Evolutionary conservation across 2,329 filamentous ascomycete species (phyloP).

Genomic region (Fusarium sp.): DNA sequence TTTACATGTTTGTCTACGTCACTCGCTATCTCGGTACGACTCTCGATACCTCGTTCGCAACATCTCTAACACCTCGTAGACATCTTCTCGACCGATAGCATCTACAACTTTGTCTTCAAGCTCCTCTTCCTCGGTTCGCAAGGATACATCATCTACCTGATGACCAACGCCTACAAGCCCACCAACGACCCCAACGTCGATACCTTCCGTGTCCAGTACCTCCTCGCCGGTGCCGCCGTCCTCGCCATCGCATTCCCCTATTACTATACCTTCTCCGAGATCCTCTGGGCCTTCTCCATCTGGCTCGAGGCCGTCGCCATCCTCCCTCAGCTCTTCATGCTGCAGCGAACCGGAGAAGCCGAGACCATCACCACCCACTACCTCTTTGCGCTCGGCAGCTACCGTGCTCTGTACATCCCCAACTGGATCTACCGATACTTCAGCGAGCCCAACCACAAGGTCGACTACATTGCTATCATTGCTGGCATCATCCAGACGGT

Average conservation of each 20-base stretch:
- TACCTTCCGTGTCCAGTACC: slow-evolving; percentile 96
- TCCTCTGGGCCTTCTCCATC: slow-evolving; percentile 97
- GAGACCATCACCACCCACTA: slow-evolving; percentile 99
- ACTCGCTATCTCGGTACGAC: slow-evolving; percentile 88
- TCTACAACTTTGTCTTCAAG: slow-evolving; percentile 97
- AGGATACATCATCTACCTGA: slow-evolving; percentile 95
- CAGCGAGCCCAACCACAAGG: slow-evolving; percentile 75
- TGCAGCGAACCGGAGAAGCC: slow-evolving; percentile 96
- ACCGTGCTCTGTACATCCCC: slow-evolving; percentile 95
- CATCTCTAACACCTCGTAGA: slow-evolving; percentile 63
- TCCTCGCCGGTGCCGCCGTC: slow-evolving; percentile 83
- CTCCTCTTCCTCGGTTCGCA: slow-evolving; percentile 92
- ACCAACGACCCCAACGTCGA: slow-evolving; percentile 97
- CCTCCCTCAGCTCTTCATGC: slow-evolving; percentile 96
- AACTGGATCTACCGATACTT: slow-evolving; percentile 98
- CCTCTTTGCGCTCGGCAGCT: slow-evolving; percentile 90
- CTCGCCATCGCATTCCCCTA: slow-evolving; percentile 88
- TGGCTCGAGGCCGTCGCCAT: slow-evolving; percentile 98
- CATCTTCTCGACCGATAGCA: slow-evolving; percentile 83
- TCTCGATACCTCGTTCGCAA: neutral
- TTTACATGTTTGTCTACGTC: slow-evolving; percentile 94
- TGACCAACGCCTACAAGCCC: slow-evolving; percentile 97
- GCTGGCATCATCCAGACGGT: slow-evolving; percentile 94
- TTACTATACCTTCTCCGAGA: slow-evolving; percentile 84
- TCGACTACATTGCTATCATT: slow-evolving; percentile 87